Evolutionary conservation across 176 grass and related monocot genomes (phyloP).

Genomic region (Juncus effusus): DNA sequence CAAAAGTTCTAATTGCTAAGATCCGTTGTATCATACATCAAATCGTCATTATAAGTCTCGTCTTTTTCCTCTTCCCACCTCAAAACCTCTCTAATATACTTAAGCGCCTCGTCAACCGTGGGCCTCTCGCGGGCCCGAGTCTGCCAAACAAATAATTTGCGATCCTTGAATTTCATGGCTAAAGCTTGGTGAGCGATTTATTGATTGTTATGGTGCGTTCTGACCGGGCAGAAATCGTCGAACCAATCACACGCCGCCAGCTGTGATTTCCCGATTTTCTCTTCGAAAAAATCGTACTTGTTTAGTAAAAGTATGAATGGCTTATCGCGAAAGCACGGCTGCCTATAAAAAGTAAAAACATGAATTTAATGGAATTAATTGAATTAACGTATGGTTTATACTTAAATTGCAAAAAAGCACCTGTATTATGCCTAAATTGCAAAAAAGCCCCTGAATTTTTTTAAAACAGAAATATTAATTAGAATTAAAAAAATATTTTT

Average conservation of each 20-base stretch:
- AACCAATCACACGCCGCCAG: slow-evolving; percentile 72
- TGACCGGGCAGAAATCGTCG: slow-evolving; percentile 63
- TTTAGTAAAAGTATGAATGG: slow-evolving; percentile 91
- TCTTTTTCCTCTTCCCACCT: slow-evolving; percentile 88
- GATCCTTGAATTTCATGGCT: slow-evolving; percentile 85
- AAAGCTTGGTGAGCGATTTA: slow-evolving; percentile 83
- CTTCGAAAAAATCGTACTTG: slow-evolving; percentile 87
- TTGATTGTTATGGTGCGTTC: slow-evolving; percentile 75
- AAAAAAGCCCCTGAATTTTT: too few species aligned
- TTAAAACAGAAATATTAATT: too few species aligned
- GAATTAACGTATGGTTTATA: too few species aligned
- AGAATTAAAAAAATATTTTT: too few species aligned
- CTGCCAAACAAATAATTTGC: slow-evolving; percentile 93
- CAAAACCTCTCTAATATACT: slow-evolving; percentile 72
- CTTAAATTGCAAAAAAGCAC: too few species aligned
- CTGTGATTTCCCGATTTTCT: slow-evolving; percentile 54
- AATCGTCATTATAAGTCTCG: slow-evolving; percentile 54
- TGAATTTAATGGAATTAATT: too few species aligned
- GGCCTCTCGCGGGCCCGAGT: slow-evolving; percentile 54
- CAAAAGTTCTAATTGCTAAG: slow-evolving; percentile 58
- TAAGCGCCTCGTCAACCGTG: slow-evolving; percentile 69
- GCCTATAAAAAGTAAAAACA: too few species aligned
- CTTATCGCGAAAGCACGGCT: slow-evolving; percentile 65
- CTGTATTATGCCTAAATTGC: too few species aligned
- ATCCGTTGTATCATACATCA: slow-evolving; percentile 87